phyloP scores from a whole-genome alignment of 176 grass and related monocot genomes.

The Oryza rufipogon region DNA sequence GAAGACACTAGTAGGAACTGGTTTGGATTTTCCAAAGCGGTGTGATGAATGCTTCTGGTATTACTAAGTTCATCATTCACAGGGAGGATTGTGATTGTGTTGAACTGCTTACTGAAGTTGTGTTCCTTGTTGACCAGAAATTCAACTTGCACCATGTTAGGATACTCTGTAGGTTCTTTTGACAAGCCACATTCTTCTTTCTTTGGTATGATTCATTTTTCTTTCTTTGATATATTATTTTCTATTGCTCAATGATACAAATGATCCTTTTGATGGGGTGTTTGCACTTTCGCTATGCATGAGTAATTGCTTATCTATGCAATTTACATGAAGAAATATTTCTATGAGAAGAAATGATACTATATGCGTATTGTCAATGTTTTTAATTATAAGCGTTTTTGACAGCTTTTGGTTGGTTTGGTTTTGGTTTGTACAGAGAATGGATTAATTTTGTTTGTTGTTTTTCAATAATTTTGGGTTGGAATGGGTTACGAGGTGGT shows the following conservation, averaged over 20 bases:
- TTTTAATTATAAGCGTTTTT: background rate
- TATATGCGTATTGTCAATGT: background rate
- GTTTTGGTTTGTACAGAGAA: background rate
- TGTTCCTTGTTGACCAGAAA: background rate
- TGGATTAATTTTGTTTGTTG: background rate
- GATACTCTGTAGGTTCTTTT: background rate
- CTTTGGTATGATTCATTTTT: background rate
- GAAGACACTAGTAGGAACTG: background rate
- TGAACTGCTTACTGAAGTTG: background rate
- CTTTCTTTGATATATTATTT: background rate
- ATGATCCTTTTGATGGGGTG: background rate
- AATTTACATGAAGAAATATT: background rate
- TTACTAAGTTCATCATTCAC: no score
- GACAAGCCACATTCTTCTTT: background rate
- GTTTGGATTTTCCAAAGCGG: background rate
- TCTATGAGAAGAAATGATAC: background rate
- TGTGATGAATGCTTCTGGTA: background rate
- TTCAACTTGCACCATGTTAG: background rate
- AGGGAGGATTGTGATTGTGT: no score
- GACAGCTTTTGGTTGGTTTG: background rate
- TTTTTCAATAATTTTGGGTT: background rate
- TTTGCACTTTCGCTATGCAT: background rate
- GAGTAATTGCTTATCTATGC: background rate
- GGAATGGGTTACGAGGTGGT: background rate
- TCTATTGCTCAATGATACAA: background rate